A percentile compares a stretch with the other conserved stretches of the same genome.
These are phyloP conservation scores for Cymbopogon flexuosus DNA, from an alignment of 202 grass and related monocot genomes.

Conservation along the genomic window DNA sequence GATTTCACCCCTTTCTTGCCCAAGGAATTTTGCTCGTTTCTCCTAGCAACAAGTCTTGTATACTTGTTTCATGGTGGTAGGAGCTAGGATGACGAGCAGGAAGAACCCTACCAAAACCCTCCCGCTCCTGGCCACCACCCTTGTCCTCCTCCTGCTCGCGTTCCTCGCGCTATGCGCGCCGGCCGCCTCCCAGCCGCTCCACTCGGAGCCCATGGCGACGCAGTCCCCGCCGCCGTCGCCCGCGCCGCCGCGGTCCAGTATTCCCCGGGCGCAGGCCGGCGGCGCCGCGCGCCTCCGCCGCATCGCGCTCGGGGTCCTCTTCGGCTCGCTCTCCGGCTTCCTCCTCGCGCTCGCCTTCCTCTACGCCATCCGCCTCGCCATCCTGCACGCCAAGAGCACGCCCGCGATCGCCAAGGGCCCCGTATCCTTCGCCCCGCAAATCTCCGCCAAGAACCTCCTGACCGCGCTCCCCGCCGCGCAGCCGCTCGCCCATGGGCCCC, in stretches of 20 bases:
- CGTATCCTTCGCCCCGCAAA: slow-evolving; percentile 79
- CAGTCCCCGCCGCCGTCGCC: slow-evolving; percentile 34
- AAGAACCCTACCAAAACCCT: slow-evolving; percentile 77
- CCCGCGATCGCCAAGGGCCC: slow-evolving; percentile 65
- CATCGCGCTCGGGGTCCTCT: slow-evolving; percentile 69
- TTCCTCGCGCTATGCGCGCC: slow-evolving; percentile 35
- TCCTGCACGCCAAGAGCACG: slow-evolving; percentile 58
- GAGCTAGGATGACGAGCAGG: slow-evolving; percentile 32
- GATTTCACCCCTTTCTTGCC: neutral
- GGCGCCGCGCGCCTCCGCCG: slow-evolving; percentile 46
- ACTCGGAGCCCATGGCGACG: slow-evolving; percentile 71
- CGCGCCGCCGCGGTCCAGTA: slow-evolving; percentile 33
- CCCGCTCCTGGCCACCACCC: slow-evolving; percentile 1
- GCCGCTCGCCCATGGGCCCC: slow-evolving; percentile 40
- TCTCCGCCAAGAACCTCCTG: slow-evolving; percentile 65
- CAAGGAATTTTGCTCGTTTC: neutral
- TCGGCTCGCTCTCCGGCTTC: slow-evolving; percentile 75
- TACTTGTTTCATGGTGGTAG: slow-evolving; percentile 39
- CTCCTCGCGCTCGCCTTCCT: slow-evolving; percentile 69
- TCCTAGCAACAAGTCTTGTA: neutral
- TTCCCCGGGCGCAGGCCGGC: slow-evolving; percentile 44
- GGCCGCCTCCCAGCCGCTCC: slow-evolving; percentile 54
- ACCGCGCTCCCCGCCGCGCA: slow-evolving; percentile 48
- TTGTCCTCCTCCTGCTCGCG: slow-evolving; percentile 35
- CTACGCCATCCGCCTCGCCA: slow-evolving; percentile 54